A percentile compares a stretch with the other conserved stretches of the same genome.
Evolutionary conservation across 805 yeast genomes (phyloP).

Genomic region (Wickerhamiella azyma): DNA sequence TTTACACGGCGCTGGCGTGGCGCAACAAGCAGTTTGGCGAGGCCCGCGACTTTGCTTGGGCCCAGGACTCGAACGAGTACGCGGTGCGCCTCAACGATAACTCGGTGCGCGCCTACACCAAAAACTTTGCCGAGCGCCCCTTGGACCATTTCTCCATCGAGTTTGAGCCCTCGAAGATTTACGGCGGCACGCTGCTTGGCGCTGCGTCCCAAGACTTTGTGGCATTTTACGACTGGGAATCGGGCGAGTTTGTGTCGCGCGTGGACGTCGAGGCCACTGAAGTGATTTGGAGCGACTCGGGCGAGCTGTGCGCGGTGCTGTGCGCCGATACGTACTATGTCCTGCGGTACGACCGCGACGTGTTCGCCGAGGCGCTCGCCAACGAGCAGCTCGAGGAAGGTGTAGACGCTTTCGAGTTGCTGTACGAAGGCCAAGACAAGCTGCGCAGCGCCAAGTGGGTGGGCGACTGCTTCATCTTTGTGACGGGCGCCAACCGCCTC

Average conservation of each 20-base stretch:
- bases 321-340: constrained; percentile 64
- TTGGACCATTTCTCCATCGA: constrained; percentile 49
- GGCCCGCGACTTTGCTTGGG: constrained; percentile 90
- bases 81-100: constrained; percentile 66
- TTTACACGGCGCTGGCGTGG: constrained; percentile 96
- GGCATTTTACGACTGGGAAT: constrained; percentile 88
- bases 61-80: constrained; percentile 73
- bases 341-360: constrained; percentile 55
- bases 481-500: constrained; percentile 74
- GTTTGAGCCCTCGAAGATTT: constrained; percentile 57
- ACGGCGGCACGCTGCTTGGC: constrained; percentile 81
- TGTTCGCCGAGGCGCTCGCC: constrained; percentile 48
- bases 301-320: constrained; percentile 70
- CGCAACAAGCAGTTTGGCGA: constrained; percentile 86
- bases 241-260: constrained; percentile 70
- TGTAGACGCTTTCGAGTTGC: constrained; percentile 68
- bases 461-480: constrained; percentile 91
- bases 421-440: constrained; percentile 67
- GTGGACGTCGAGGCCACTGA: constrained; percentile 68
- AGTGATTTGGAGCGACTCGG: constrained; percentile 86
- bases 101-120: constrained; percentile 48
- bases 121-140: constrained; percentile 71
- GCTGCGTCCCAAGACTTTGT: constrained; percentile 65
- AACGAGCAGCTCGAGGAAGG: constrained; percentile 68
- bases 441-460: constrained; percentile 88